These are phyloP conservation scores for Sporothrix luriei DNA, from an alignment of 2,329 filamentous ascomycete species.

Conservation along the genomic window DNA sequence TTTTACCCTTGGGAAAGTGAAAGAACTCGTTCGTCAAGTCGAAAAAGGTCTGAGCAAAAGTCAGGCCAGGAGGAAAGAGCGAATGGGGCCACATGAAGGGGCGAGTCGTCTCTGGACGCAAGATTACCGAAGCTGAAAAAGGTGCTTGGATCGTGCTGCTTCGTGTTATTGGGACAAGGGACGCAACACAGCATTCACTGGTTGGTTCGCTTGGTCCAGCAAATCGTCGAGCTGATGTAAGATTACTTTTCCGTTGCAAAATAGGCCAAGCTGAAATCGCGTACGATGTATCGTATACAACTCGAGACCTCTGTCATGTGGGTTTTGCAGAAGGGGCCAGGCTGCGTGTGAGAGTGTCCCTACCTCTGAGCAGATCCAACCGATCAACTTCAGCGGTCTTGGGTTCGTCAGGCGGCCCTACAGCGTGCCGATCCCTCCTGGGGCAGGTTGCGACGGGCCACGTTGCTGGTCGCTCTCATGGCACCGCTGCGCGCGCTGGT, in stretches of 20 bases:
- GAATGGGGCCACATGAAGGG: background rate
- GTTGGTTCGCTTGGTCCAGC: too few species aligned
- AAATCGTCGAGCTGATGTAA: too few species aligned
- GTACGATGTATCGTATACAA: too few species aligned
- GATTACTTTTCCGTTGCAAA: too few species aligned
- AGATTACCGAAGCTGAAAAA: too few species aligned
- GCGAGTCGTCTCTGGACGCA: too few species aligned
- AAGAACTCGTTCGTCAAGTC: background rate
- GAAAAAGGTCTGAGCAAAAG: background rate
- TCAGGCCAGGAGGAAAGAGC: background rate
- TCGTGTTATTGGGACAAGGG: too few species aligned
- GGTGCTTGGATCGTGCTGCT: too few species aligned
- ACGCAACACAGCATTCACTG: too few species aligned
- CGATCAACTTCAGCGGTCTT: background rate
- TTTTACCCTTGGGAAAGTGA: background rate
- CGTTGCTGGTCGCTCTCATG: background rate
- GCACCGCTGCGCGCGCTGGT: background rate
- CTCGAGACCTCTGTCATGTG: background rate
- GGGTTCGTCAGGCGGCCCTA: background rate
- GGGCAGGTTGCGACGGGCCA: background rate
- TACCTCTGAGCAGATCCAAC: background rate
- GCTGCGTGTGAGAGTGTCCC: background rate
- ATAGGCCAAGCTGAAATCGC: background rate
- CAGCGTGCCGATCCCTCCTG: conserved; percentile 3
- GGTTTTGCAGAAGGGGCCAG: too few species aligned